Conservation (phyloP, 257 asterid species). For the Gardenia jasminoides region DNA sequence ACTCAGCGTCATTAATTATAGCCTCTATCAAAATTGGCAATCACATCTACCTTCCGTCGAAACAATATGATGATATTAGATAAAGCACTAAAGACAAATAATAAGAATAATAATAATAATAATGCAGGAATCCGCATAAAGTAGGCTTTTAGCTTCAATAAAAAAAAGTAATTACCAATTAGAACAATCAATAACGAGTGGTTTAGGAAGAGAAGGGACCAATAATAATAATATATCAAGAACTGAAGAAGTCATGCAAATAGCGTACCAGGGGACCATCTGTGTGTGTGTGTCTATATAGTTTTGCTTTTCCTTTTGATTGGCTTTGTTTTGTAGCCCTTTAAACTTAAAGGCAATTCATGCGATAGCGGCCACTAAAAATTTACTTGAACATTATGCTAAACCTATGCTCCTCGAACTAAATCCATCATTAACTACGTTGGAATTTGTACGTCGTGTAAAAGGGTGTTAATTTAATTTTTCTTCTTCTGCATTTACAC, state of each 20-base stretch:
- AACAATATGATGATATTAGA: not conserved
- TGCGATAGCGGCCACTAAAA: no score
- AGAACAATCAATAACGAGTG: not conserved
- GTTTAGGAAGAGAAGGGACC: not conserved
- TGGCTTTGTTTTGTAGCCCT: not conserved
- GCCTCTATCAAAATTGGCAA: not conserved
- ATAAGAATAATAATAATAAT: not conserved
- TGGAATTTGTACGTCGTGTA: not conserved
- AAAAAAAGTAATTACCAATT: not conserved
- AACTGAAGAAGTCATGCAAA: not conserved
- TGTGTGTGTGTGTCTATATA: no score
- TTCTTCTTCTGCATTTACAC: not conserved
- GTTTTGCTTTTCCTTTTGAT: constrained; percentile 5
- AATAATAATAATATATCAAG: not conserved
- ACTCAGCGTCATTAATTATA: not conserved
- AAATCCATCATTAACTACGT: not conserved
- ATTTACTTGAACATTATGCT: not conserved
- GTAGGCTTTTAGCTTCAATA: not conserved
- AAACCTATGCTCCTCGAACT: not conserved
- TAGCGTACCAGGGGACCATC: not conserved
- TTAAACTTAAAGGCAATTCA: no score
- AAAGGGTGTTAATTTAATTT: not conserved
- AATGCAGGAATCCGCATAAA: not conserved
- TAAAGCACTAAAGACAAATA: constrained; percentile 8
- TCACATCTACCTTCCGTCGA: not conserved